Conservation (phyloP, 305 asterid species). For the Fraxinus velutina region DNA sequence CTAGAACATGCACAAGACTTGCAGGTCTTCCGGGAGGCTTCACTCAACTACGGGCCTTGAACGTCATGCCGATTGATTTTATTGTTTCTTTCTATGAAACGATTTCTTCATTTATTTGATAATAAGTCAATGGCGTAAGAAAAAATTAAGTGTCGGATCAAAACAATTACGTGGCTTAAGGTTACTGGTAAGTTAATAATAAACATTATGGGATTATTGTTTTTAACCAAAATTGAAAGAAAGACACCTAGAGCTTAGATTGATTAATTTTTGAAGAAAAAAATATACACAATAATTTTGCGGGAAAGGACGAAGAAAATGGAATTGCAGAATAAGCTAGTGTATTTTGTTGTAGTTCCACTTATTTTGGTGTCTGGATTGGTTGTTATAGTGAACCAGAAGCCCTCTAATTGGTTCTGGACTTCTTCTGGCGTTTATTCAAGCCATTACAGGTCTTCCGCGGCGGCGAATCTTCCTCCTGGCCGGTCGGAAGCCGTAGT, state of each 20-base stretch:
- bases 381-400: constrained; percentile 27
- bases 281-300: not conserved
- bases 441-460: not conserved
- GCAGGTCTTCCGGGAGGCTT: not conserved
- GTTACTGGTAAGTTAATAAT: not conserved
- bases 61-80: not conserved
- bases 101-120: not conserved
- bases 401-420: constrained; percentile 18
- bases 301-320: not conserved
- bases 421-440: constrained; percentile 15
- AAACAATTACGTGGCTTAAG: not conserved
- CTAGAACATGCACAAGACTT: not conserved
- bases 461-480: constrained; percentile 15
- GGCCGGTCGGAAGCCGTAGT: not conserved
- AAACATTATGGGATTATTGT: not conserved
- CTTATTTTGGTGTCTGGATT: constrained; percentile 34
- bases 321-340: constrained; percentile 22
- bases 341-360: constrained; percentile 36
- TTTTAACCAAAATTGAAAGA: not conserved
- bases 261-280: not conserved
- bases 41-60: not conserved
- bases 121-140: not conserved
- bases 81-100: not conserved
- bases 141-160: not conserved
- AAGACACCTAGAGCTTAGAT: not conserved